Evolutionary conservation across 306 rosid species (phyloP).

Genomic region (Medicago arabica): DNA sequence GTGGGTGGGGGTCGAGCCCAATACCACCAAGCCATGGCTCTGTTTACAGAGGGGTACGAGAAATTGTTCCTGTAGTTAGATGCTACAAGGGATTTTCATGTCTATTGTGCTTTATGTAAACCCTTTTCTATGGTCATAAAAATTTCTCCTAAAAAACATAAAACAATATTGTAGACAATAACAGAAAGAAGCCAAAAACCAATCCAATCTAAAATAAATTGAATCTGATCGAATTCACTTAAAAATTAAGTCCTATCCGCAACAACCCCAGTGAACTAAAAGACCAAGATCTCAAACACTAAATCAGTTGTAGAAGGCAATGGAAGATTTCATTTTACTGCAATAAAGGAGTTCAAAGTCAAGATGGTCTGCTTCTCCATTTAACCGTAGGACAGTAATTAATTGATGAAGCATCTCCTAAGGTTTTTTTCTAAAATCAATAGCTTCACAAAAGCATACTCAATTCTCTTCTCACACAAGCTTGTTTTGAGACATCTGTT

Average conservation of each 20-base stretch:
- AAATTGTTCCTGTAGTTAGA: background rate
- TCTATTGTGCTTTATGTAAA: too few relatives aligned
- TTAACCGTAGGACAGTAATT: constrained; percentile 11
- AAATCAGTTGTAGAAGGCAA: constrained; percentile 21
- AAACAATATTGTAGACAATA: too few relatives aligned
- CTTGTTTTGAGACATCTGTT: background rate
- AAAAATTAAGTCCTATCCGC: too few relatives aligned
- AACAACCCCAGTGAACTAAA: background rate
- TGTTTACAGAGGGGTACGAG: background rate
- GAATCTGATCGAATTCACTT: too few relatives aligned
- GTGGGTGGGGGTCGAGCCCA: too few relatives aligned
- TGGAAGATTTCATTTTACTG: constrained; percentile 4
- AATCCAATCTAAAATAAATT: too few relatives aligned
- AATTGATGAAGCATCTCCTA: constrained; percentile 31
- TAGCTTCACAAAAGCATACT: constrained; percentile 11
- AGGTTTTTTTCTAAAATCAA: constrained; percentile 28
- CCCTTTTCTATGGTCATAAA: too few relatives aligned
- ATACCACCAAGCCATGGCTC: background rate
- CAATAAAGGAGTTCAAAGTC: constrained; percentile 2
- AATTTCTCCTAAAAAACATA: too few relatives aligned
- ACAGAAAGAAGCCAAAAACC: too few relatives aligned
- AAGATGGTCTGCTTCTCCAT: constrained; percentile 7
- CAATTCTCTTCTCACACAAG: constrained; percentile 9
- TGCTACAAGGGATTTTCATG: background rate
- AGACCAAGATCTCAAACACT: constrained; percentile 6